Base-by-base conservation (phyloP, 2,329 filamentous ascomycete species). In the Myriosclerotinia curreyana region DNA sequence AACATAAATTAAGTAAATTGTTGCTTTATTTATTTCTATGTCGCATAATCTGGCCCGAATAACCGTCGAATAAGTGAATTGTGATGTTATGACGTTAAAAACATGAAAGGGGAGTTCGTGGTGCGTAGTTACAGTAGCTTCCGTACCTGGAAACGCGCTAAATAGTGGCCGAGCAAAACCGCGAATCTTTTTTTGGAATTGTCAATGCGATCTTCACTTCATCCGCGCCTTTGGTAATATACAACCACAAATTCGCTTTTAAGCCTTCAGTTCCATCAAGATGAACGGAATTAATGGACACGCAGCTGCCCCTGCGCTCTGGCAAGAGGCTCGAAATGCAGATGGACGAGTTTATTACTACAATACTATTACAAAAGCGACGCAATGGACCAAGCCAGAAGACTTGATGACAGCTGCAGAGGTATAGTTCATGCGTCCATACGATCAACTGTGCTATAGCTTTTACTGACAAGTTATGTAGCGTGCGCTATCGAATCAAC, bases 261-360 rank as follows among this genome's bases (percentile, higher is more conserved):
- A 15, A 49, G 28, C 20, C 25, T 42, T 60, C 55, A 64, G 20
- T 50, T 46, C 25, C n/a, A 31, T 31, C 51, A 50, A 53, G 22
- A 70, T 68, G 56, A 74, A 74, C 55, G 72, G 70, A 62, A 70
- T 71, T 22, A 75, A 75, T 66, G 72, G 72, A 61, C 71, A 75
- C 60, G 64, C 62, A 20, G 67, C 67, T 44, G 64, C 81, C 67
- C 80, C 82, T 60, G 77, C 81, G 64, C 75, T 84, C 51, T 97
- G 93, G 93, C 87, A 91, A 76, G 90, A 95, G 76, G 88, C 91
- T 70, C 88, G 87, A 71, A 91, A 89, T 70, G 79, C 87, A 3
- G 92, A 96, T 73, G 94, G 93, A 69, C 86, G 91, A 70, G 82
- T 86, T 54, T 99, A 99, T 77, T 99, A 96, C 76, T 96, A 93